Conservation (phyloP, 164 flowering plant genomes). For the Vitis rotundifolia region DNA sequence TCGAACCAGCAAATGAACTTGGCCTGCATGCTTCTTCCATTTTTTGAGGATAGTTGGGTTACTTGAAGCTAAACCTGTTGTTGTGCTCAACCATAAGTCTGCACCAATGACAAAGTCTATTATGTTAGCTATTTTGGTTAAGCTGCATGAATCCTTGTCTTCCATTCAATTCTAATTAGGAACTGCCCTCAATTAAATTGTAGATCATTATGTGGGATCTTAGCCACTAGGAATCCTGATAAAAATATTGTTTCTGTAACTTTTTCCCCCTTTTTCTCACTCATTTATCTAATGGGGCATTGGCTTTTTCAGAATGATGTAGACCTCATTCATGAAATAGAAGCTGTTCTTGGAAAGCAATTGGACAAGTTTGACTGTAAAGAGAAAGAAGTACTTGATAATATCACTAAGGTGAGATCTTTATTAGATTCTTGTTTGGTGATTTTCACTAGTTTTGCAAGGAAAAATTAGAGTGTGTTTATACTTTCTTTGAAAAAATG, state of each 20-base stretch:
- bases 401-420: slow-evolving; percentile 47
- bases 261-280: background rate
- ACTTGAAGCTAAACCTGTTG: too few species aligned
- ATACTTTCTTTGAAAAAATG: too few species aligned
- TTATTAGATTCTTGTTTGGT: background rate
- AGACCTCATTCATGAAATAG: slow-evolving; percentile 54
- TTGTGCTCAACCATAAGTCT: too few species aligned
- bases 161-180: too few species aligned
- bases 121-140: too few species aligned
- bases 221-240: background rate
- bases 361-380: slow-evolving; percentile 54
- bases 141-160: too few species aligned
- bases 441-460: background rate
- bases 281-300: background rate
- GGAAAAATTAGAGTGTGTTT: background rate
- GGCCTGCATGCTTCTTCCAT: too few species aligned
- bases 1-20: too few species aligned
- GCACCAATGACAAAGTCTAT: too few species aligned
- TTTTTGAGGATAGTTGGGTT: too few species aligned
- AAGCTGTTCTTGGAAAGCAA: slow-evolving; percentile 46
- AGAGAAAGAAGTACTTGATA: slow-evolving; percentile 57
- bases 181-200: too few species aligned
- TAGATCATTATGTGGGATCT: background rate
- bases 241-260: background rate
- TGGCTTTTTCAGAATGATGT: slow-evolving; percentile 54